Evolutionary conservation across 2,329 filamentous ascomycete species (phyloP), one percentile per base, ranked within the genome.

Genomic region (Lachnellula arida): DNA sequence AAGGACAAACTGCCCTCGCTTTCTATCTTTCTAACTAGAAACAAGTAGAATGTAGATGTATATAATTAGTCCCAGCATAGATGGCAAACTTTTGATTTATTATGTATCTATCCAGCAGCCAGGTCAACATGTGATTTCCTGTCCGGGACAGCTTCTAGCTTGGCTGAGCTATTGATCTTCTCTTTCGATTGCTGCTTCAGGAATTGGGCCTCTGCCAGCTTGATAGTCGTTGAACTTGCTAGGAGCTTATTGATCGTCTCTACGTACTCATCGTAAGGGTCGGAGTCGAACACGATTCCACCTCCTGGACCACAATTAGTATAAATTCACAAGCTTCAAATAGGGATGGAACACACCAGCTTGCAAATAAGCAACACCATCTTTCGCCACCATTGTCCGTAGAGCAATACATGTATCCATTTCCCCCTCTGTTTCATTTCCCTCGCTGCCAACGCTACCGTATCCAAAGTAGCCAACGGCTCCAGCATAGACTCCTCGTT

Each of bases 391-490:
- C 94, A 99, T 99, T 5, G 94, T 99, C 46, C 94, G 81, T 25
- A 70, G 35, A 14, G 84, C 84, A 64, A 87, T 87, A 67, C 84
- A 87, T 8, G 89, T 95, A 67, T 97, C 92, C 92, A 97, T 97
- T 22, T 89, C 89, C 6, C 92, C 93, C 67, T 95, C 88, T 54
- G 83, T 77, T 50, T 73, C 71, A 22, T 71, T 77, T 51, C 87
- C 88, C 43, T 86, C 78, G 7, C 77, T 74, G 49, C 86, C 83
- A 46, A 93, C 81, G 51, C 81, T 82, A 59, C 85, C 84, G 69
- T 96, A 97, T 9, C 93, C 93, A 73, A 97, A 99, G 75, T 97
- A 99, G 2, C 94, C 94, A 0, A 97, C 93, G 0, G 94, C 94
- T 28, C 94, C 94, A 8, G 94, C 94, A 70, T 99, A 99, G 40